These are phyloP conservation scores for Eutrema salsugineum DNA, from an alignment of 441 rosid species.

Conservation along the genomic window DNA sequence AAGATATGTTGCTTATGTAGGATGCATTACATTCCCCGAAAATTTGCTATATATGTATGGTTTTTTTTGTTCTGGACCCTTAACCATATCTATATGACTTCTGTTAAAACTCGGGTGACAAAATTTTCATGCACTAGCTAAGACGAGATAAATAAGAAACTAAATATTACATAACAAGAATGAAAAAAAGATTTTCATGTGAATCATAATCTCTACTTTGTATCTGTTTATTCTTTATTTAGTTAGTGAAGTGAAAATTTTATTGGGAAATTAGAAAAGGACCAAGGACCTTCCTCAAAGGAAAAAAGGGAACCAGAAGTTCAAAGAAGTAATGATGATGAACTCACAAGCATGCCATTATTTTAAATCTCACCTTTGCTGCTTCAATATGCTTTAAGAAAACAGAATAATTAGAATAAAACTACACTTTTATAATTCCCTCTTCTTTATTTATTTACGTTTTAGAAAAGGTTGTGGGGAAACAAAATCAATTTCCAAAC, in stretches of 20 bases:
- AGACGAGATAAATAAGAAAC: neutral
- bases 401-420: constrained; percentile 65
- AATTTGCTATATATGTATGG: no score
- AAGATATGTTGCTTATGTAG: no score
- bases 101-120: neutral
- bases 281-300: constrained; percentile 27
- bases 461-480: constrained; percentile 38
- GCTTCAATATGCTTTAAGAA: constrained; percentile 52
- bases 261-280: constrained; percentile 27
- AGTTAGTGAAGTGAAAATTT: constrained; percentile 32
- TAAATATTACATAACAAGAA: neutral
- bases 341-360: constrained; percentile 71
- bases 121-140: neutral
- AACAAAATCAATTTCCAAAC: constrained; percentile 82
- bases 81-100: neutral
- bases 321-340: constrained; percentile 77
- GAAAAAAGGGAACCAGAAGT: constrained; percentile 34
- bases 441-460: constrained; percentile 31
- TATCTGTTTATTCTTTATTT: constrained; percentile 28
- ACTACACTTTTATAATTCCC: constrained; percentile 30
- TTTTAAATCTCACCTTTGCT: constrained; percentile 61
- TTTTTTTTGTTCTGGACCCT: no score
- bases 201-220: constrained; percentile 14
- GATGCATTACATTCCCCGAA: no score
- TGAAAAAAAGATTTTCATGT: constrained; percentile 38